Percentiles rank a stretch among this genome's conserved stretches.
Evolutionary conservation across 768 basidiomycete species (phyloP).

Genomic region (Lactifluus echinatus): DNA sequence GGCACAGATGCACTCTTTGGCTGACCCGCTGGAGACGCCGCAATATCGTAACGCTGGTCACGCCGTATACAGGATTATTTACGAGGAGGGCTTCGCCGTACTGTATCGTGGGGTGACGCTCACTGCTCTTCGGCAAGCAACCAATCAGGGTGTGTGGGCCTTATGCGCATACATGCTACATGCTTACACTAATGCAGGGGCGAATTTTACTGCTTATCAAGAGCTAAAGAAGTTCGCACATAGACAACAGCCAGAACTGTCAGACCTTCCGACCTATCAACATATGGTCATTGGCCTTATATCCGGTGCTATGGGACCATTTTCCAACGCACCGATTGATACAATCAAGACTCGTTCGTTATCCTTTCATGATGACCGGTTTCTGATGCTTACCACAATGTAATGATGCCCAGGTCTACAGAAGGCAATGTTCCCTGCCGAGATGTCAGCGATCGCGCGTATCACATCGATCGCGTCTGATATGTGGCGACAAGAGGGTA

Average conservation of each 20-base stretch:
- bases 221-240: conserved; percentile 86
- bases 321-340: conserved; percentile 94
- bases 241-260: conserved; percentile 64
- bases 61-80: conserved; percentile 88
- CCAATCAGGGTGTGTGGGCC: conserved; percentile 72
- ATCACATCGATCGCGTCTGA: conserved; percentile 75
- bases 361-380: background rate
- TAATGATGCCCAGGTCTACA: conserved; percentile 54
- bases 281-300: conserved; percentile 93
- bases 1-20: conserved; percentile 94
- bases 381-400: background rate
- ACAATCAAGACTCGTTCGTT: conserved; percentile 88
- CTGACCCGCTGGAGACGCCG: conserved; percentile 89
- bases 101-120: conserved; percentile 90
- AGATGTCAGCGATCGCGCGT: conserved; percentile 70
- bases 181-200: conserved; percentile 40
- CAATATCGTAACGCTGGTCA: conserved; percentile 96
- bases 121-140: conserved; percentile 92
- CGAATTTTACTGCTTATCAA: conserved; percentile 97
- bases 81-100: conserved; percentile 80
- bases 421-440: conserved; percentile 65
- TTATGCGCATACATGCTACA: background rate
- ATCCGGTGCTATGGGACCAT: conserved; percentile 96
- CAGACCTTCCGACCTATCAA: conserved; percentile 86
- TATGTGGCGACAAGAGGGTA: conserved; percentile 90